Evolutionary conservation across 1,139 yeast genomes (phyloP).

Genomic region (Lodderomyces elongisporus): DNA sequence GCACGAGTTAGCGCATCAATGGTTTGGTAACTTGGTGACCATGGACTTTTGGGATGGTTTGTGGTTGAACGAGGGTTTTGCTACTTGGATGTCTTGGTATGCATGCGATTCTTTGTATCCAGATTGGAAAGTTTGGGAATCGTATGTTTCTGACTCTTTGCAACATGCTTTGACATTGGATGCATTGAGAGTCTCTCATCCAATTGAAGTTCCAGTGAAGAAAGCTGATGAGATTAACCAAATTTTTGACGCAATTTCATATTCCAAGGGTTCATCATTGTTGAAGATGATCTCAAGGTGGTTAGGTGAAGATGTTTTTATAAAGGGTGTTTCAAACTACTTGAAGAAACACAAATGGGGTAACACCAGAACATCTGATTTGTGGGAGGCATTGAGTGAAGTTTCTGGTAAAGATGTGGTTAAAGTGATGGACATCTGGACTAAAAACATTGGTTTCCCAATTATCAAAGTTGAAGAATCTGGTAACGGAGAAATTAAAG

Average conservation of each 20-base stretch:
- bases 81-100: constrained; percentile 54
- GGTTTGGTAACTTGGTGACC: constrained; percentile 61
- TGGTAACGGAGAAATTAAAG: constrained; percentile 38
- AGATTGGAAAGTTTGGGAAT: constrained; percentile 55
- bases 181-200: constrained; percentile 51
- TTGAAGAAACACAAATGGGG: constrained; percentile 72
- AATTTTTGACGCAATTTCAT: constrained; percentile 58
- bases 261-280: constrained; percentile 77
- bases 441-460: constrained; percentile 80
- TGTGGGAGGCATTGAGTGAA: constrained; percentile 74
- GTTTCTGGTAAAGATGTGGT: constrained; percentile 77
- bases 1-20: constrained; percentile 62
- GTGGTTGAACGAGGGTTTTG: constrained; percentile 62
- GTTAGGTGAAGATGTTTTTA: constrained; percentile 65
- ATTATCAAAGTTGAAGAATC: constrained; percentile 54
- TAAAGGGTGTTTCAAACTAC: constrained; percentile 70
- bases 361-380: constrained; percentile 75
- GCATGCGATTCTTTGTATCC: constrained; percentile 51
- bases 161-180: constrained; percentile 51
- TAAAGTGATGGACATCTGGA: constrained; percentile 78
- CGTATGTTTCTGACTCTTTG: constrained; percentile 47
- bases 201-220: constrained; percentile 53
- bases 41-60: constrained; percentile 65
- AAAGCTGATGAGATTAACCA: constrained; percentile 54
- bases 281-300: constrained; percentile 71